Evolutionary conservation across 208 protist genomes (phyloP), one percentile per base, ranked within the genome.

Genomic region (Leishmania amazonensis): DNA sequence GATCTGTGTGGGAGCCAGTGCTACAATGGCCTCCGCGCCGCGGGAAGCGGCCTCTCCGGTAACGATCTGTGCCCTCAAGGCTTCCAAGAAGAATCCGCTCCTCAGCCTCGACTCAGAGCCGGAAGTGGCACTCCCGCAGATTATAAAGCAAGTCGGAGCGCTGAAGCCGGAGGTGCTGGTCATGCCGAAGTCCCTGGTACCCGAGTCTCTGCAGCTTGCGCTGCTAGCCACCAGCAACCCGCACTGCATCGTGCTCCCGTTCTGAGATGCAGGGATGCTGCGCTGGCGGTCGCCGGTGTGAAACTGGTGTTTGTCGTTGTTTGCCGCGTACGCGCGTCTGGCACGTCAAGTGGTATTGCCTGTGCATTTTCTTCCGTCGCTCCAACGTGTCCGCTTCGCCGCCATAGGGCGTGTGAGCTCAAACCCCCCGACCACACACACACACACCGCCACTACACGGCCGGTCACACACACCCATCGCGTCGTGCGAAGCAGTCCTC

Each of bases 201-300:
- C 90, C n/a, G 81, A 87, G 31, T 65, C 86, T 45, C 78, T 97
- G 49, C 89, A 91, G 60, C 64, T 90, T 47, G 88, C 91, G 51
- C 79, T 97, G 8, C 78, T 97, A 54, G 54, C 85, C 1, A 80
- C 86, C 53, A 74, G 77, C 62, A 95, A 94, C 67, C 90, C 87
- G 1, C 94, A 97, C 82, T 90, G 89, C 81, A 60, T 95, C 11
- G 75, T 95, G 24, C 82, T 97, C 57, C 94, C 93, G n/a, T 67
- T 68, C 28, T 84, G 74, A 79, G 8, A 40, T 4, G 8, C 11
- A 40, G 62, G 62, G 38, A 40, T 53, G 68, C 68, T n/a, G 40
- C 19, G 24, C 42, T 47, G 68, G 19, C 19, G 68, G 11, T 2
- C 47, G 31, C 9, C 21, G 24, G 24, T 31, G 42, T 40, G 38